Evolutionary conservation across 768 basidiomycete genomes (phyloP), one percentile per base, ranked within the genome.

Genomic region (Agrocybe chaxingu): DNA sequence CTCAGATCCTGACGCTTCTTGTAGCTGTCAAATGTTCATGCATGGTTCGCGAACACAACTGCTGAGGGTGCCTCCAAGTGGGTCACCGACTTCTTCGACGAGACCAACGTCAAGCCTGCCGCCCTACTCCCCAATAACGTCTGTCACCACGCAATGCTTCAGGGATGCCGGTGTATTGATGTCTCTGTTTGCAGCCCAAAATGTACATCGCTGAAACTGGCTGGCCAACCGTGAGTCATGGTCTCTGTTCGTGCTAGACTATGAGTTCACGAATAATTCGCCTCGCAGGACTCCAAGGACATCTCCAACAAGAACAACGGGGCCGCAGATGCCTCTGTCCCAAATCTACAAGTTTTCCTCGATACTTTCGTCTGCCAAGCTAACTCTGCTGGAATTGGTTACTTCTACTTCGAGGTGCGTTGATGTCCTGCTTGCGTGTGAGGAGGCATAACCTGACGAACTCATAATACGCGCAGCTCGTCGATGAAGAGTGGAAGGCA

Each of bases 171-270:
- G 9, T 48, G 38, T 12, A 30, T 53, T 51, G 19, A 50, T 33
- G 45, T 46, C 48, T 24, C n/a, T 13, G 32, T 8, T 11, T 39
- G 16, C 41, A 74, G 52, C 93, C 94, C 2, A 68, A 77, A 45
- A 85, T 92, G 78, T 95, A 83, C 69, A 94, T 98, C 56, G 94
- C 95, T 1, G 97, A 99, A 72, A 97, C 94, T 18, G 91, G 91
- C 29, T 75, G 78, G 78, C 78, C 91, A 31, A 79, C 89, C 44
- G 87, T 88, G 67, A 45, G 77, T 60, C 10, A 41, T 37, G 34
- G 37, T 39, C 6, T 41, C 6, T 8, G 31, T 32, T n/a, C 19
- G 42, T 16, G 13, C 4, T 5, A 44, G 24, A 33, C 6, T 51
- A 29, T 19, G 7, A 38, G 8, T 39, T 46, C 42, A 41, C 39